Evolutionary conservation across 1,284 basidiomycete genomes (phyloP).

Genomic region (Jaminaea rosea): DNA sequence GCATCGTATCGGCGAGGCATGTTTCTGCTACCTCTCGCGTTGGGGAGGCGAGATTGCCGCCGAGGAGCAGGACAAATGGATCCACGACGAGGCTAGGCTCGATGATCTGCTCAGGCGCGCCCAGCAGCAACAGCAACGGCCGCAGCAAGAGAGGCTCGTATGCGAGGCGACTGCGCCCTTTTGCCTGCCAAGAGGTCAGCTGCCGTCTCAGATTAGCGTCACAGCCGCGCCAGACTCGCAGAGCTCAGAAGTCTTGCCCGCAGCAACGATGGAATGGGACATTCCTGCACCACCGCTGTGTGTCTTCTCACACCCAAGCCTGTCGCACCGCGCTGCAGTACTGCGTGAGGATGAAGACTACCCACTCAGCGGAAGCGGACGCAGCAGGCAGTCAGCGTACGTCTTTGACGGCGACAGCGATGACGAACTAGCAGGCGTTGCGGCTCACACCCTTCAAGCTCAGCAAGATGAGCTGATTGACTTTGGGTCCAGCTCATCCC

Average conservation of each 20-base stretch:
- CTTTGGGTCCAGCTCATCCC: neutral
- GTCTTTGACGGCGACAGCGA: too few relatives aligned
- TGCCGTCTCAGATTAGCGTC: too few relatives aligned
- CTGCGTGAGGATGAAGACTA: neutral
- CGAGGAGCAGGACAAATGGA: constrained; percentile 52
- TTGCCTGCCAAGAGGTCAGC: constrained; percentile 19
- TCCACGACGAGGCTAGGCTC: constrained; percentile 12
- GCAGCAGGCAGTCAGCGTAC: too few relatives aligned
- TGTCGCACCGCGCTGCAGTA: neutral
- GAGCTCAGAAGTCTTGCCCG: too few relatives aligned
- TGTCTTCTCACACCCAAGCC: constrained; percentile 5
- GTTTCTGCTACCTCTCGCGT: constrained; percentile 73
- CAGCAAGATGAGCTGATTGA: neutral
- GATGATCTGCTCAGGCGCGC: constrained; percentile 4
- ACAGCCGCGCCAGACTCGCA: too few relatives aligned
- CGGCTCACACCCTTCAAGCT: neutral
- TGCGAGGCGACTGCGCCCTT: constrained; percentile 8
- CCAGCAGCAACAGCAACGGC: too few relatives aligned
- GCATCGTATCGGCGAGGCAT: constrained; percentile 82
- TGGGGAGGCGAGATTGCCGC: constrained; percentile 70
- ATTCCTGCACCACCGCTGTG: constrained; percentile 53
- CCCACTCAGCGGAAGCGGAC: too few relatives aligned
- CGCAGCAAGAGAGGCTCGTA: constrained; percentile 18
- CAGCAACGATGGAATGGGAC: neutral
- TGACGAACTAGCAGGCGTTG: neutral